Base-by-base conservation (phyloP, 768 basidiomycete genomes). In the Pleurotus eryngii region DNA sequence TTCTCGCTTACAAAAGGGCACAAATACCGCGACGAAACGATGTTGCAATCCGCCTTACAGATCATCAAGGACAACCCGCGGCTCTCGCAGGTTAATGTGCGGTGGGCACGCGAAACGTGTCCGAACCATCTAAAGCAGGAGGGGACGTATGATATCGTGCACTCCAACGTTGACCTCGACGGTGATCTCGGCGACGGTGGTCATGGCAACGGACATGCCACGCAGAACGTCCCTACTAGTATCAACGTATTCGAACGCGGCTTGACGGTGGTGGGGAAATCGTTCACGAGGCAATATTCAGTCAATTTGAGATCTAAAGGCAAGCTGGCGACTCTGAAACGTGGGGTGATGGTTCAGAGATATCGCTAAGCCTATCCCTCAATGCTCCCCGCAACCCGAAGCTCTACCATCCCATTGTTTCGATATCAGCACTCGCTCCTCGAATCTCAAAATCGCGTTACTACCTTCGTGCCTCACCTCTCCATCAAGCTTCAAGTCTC, bases 1-100 rank as follows among this genome's bases (percentile, higher is more conserved):
- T 79, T 82, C 50, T 77, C 77, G 0, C 61, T 82, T 15, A 82
- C 80, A 0, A 80, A 81, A 62, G 79, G 79, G 0, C 77, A 80
- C 62, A 71, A 72, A 51, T 80, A 79, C 57, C 56, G 67, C 11
- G 78, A 78, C 27, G 56, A 57, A 46, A n/a, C 42, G 22, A 56
- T 56, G 55, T 27, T 47, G 6, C 46, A 47, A 35, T 26, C 55
- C 12, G 55, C 55, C 14, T 37, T 54, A 6, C 51, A 39, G 9
- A 56, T 56, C 46, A 26, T 54, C 24, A 54, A 54, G 22, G 51
- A 18, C 38, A 54, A 54, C 42, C 51, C 51, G 9, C 35, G 20
- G 26, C 26, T 54, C 39, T n/a, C 35, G 24, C 51, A 54, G 26
- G 22, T 54, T 11, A 54, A 54, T 22, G 51, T 54, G n/a, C 51